phyloP scores from a whole-genome alignment of 208 protist genomes.

The Acanthamoeba sp. region DNA sequence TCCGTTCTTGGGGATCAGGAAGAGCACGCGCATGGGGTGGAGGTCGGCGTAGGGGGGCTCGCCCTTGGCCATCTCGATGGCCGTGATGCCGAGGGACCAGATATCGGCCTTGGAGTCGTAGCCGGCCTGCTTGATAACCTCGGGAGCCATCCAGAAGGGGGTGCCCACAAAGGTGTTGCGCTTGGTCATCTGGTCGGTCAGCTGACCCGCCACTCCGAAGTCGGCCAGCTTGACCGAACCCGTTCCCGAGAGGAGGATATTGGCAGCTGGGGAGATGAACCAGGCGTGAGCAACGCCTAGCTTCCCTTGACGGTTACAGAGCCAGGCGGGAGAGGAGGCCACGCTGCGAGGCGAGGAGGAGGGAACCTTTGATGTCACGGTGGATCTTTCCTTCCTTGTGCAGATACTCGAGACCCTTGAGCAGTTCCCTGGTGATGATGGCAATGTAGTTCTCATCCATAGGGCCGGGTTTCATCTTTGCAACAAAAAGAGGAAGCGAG shows the following conservation, averaged over 20 bases:
- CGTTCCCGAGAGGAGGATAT: slow-evolving; percentile 87
- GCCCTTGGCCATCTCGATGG: slow-evolving; percentile 92
- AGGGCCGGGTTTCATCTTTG: slow-evolving; percentile 86
- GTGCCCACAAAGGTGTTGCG: slow-evolving; percentile 93
- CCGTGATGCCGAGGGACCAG: slow-evolving; percentile 91
- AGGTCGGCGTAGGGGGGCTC: slow-evolving; percentile 90
- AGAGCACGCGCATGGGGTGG: slow-evolving; percentile 91
- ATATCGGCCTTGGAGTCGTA: slow-evolving; percentile 89
- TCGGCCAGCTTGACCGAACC: slow-evolving; percentile 93
- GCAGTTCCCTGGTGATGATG: slow-evolving; percentile 90
- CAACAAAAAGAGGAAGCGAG: not conserved
- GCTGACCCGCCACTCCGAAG: slow-evolving; percentile 93
- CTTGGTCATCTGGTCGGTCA: slow-evolving; percentile 89
- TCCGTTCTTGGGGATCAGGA: slow-evolving; percentile 88
- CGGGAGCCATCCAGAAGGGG: slow-evolving; percentile 88
- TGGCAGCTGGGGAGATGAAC: slow-evolving; percentile 69
- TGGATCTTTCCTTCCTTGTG: slow-evolving; percentile 93
- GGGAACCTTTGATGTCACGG: slow-evolving; percentile 94
- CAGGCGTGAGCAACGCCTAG: not conserved
- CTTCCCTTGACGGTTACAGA: too few relatives aligned
- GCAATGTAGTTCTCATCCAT: slow-evolving; percentile 91
- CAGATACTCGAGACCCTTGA: slow-evolving; percentile 93
- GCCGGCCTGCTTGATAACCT: slow-evolving; percentile 89
- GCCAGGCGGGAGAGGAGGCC: too few relatives aligned
- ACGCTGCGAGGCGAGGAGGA: too few relatives aligned